These are phyloP conservation scores for Termitomyces sp. DNA, from an alignment of 768 basidiomycete genomes.

Conservation along the genomic window DNA sequence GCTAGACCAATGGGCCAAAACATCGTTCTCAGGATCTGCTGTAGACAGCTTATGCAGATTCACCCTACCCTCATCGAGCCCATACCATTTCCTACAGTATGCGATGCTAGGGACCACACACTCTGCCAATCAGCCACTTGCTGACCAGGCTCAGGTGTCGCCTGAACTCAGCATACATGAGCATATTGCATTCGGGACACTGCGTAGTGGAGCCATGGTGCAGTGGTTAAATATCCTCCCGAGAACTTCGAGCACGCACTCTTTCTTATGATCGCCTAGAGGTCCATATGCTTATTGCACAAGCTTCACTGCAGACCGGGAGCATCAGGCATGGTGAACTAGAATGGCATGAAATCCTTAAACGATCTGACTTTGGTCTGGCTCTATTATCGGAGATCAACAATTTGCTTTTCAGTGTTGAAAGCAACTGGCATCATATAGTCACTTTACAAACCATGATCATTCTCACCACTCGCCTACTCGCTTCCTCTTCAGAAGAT, in stretches of 20 bases:
- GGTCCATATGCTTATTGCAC: neutral
- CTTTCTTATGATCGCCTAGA: neutral
- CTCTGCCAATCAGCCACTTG: conserved; percentile 40
- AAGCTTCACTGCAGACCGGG: neutral
- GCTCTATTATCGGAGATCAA: neutral
- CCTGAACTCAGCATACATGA: neutral
- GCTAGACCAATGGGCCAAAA: conserved; percentile 11
- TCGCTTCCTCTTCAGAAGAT: neutral
- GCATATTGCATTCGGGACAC: neutral
- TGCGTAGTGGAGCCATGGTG: neutral
- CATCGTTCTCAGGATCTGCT: conserved; percentile 15
- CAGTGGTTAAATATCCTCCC: neutral
- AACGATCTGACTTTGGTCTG: neutral
- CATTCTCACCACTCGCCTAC: neutral
- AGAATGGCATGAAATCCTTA: neutral
- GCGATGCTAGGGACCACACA: conserved; percentile 34
- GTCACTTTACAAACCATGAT: neutral
- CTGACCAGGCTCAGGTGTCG: neutral
- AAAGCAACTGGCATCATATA: conserved; percentile 1
- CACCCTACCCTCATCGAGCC: conserved; percentile 23
- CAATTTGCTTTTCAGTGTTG: neutral
- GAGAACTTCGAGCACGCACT: neutral
- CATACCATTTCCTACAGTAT: conserved; percentile 34
- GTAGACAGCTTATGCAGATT: conserved; percentile 28
- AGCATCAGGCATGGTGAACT: neutral